Base-by-base conservation (phyloP, 83 land plant genomes). In the Thuja plicata region DNA sequence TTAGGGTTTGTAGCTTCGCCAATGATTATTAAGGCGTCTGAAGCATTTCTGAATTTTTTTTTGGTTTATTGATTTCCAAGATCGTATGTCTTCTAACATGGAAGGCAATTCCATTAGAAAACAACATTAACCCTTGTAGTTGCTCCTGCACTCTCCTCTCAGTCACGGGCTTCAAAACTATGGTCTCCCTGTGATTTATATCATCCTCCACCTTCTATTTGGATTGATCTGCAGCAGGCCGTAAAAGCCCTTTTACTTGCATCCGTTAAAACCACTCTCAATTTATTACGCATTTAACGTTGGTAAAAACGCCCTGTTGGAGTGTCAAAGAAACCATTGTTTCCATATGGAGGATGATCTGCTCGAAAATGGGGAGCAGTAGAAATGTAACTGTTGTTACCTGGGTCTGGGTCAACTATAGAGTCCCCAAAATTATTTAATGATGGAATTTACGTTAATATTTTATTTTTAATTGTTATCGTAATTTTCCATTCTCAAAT, bases 341-440 rank as follows among this genome's bases (percentile, higher is more conserved):
- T 74, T 30, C 89, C 87, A 48, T 84, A 84, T 8, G 89, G 87
- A 30, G 48, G 77, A 35, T 83, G 45, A n/a, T 88, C 55, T 21
- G 89, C 89, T 9, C 40, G 86, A 86, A 45, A 50, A 12, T 32
- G 70, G 3, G 27, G 76, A 15, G n/a, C 34, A 0, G 86, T 62
- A 11, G 79, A 15, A 73, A 88, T 60, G 52, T 82, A 62, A 55
- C 84, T 88, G 76, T 88, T 88, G 86, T 81, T 88, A 12, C 89
- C 89, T 0, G 76, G 19, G 30, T 88, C 89, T 0, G 76, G 19
- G 30, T 88, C 89, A 19, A 88, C 89, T 3, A 78, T 88, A 37
- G 89, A 88, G 52, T 88, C 89, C 13, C 89, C 89, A 62, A 88
- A 88, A n/a, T n/a, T n/a, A n/a, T n/a, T n/a, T n/a, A n/a, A n/a